Conservation (phyloP, 1,139 yeast genomes). For the Candida tropicalis region DNA sequence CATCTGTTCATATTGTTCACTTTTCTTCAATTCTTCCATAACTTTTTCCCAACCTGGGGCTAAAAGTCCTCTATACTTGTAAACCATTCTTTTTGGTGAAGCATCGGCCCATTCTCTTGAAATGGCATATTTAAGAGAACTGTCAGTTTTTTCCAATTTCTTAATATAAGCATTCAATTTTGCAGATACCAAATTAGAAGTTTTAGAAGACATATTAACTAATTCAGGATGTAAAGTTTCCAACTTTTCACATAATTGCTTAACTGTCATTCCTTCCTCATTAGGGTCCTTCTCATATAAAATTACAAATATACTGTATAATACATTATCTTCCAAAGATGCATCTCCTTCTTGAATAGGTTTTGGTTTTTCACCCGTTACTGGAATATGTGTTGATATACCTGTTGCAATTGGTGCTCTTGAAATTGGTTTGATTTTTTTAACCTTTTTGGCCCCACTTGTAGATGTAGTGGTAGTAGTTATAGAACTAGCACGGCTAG, state of each 20-base stretch:
- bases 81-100: constrained; percentile 85
- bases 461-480: constrained; percentile 4
- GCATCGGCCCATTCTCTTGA: constrained; percentile 91
- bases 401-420: constrained; percentile 66
- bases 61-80: constrained; percentile 76
- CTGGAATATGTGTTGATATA: constrained; percentile 76
- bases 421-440: constrained; percentile 42
- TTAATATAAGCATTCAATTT: constrained; percentile 82
- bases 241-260: constrained; percentile 76
- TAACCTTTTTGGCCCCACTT: constrained; percentile 15
- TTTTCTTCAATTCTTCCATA: constrained; percentile 39
- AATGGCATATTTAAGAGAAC: constrained; percentile 67
- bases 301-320: constrained; percentile 72
- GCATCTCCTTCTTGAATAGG: constrained; percentile 64
- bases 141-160: constrained; percentile 79
- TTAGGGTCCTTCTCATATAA: constrained; percentile 67
- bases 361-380: constrained; percentile 76
- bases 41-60: constrained; percentile 71
- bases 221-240: constrained; percentile 76
- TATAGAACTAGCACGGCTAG: constrained; percentile 6
- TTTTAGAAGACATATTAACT: constrained; percentile 76
- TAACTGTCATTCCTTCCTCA: constrained; percentile 81
- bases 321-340: constrained; percentile 73
- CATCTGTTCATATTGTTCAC: constrained; percentile 10
- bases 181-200: constrained; percentile 79